phyloP scores from a whole-genome alignment of 306 rosid genomes.

The Lathyrus aphaca region DNA sequence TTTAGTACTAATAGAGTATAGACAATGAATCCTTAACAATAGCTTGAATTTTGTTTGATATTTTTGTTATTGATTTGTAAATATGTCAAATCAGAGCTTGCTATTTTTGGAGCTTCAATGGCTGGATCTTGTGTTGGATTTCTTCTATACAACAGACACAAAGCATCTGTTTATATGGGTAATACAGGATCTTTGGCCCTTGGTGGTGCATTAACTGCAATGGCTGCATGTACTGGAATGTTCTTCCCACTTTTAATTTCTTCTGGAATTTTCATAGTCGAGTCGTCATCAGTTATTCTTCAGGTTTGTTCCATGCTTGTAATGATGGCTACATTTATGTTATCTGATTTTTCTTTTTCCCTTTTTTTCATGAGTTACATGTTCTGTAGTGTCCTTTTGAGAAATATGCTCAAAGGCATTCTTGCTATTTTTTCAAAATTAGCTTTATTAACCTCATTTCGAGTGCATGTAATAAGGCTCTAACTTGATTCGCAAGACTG shows the following conservation, averaged over 20 bases:
- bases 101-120: constrained; percentile 97
- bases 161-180: constrained; percentile 91
- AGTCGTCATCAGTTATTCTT: constrained; percentile 69
- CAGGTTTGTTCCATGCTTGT: constrained; percentile 56
- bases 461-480: constrained; percentile 9
- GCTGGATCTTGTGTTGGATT: constrained; percentile 99
- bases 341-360: neutral
- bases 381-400: neutral
- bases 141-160: constrained; percentile 90
- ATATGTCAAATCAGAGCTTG: constrained; percentile 66
- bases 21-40: constrained; percentile 18
- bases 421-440: neutral
- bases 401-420: constrained; percentile 11
- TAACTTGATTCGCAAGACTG: constrained; percentile 17
- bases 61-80: constrained; percentile 28
- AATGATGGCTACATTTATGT: constrained; percentile 22
- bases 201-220: constrained; percentile 93
- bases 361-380: neutral
- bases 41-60: constrained; percentile 27
- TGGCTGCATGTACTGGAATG: constrained; percentile 98
- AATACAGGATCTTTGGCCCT: constrained; percentile 89
- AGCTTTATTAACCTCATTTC: neutral
- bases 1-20: constrained; percentile 8
- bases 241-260: constrained; percentile 83
- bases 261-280: constrained; percentile 72